Evolutionary conservation across 2,329 filamentous ascomycete genomes (phyloP).

Genomic region (Gyromitra esculenta): DNA sequence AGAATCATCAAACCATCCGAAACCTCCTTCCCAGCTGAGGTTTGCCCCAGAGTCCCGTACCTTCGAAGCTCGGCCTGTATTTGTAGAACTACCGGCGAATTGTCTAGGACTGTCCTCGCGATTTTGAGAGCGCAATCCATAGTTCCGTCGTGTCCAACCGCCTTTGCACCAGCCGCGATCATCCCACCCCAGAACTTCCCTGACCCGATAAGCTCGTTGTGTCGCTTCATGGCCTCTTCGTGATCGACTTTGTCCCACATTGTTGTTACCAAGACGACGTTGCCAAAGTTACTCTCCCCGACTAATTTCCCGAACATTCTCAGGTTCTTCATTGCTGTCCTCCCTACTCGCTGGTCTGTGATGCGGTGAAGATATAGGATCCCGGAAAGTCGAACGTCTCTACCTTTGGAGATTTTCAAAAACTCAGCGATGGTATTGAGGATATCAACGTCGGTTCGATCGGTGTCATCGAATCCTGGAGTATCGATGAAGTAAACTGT

Average conservation of each 20-base stretch:
- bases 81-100: not conserved
- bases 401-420: conserved; percentile 59
- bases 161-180: conserved; percentile 13
- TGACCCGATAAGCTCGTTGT: not conserved
- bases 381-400: conserved; percentile 61
- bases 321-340: conserved; percentile 62
- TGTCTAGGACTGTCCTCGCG: not conserved
- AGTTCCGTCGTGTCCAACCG: conserved; percentile 2
- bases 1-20: not conserved
- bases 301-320: conserved; percentile 63
- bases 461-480: conserved; percentile 65
- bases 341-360: conserved; percentile 61
- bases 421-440: conserved; percentile 62
- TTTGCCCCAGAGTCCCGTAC: not conserved
- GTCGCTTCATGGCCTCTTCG: not conserved
- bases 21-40: conserved; percentile 1
- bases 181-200: conserved; percentile 27
- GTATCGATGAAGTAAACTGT: conserved; percentile 62
- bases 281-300: conserved; percentile 60
- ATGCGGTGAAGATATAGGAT: conserved; percentile 65
- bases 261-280: conserved; percentile 24
- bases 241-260: conserved; percentile 16
- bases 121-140: not conserved
- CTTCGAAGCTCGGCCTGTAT: conserved; percentile 10
- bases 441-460: conserved; percentile 63